A percentile compares a stretch with the other conserved stretches of the same genome.
Evolutionary conservation across 371 early-diverging fungal species (phyloP).

Genomic region (Massospora cicadina): DNA sequence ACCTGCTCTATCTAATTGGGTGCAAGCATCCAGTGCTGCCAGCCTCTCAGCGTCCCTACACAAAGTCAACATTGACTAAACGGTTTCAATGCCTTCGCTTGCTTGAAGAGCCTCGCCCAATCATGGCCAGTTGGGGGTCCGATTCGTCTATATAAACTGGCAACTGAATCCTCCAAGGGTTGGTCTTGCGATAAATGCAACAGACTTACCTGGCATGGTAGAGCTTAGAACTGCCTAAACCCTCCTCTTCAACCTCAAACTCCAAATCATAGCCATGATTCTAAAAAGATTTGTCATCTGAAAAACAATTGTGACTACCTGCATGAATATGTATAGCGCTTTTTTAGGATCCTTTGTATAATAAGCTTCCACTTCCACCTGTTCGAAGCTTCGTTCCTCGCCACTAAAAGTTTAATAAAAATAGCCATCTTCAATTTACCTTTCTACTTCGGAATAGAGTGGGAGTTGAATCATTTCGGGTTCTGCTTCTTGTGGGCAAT

Average conservation of each 20-base stretch:
- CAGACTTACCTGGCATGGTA: background rate
- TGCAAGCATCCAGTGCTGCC: constrained; percentile 9
- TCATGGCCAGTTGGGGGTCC: background rate
- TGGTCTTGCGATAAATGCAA: background rate
- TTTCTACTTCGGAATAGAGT: background rate
- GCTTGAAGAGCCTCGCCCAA: background rate
- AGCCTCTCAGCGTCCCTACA: constrained; percentile 6
- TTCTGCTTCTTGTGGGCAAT: background rate
- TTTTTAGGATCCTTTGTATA: constrained; percentile 8
- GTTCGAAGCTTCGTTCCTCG: background rate
- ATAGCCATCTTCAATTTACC: background rate
- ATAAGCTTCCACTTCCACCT: background rate
- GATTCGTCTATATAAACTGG: background rate
- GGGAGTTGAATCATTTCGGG: background rate
- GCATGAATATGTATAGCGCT: constrained; percentile 1
- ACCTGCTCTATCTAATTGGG: background rate
- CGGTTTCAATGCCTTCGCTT: background rate
- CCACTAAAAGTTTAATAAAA: background rate
- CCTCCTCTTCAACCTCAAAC: constrained; percentile 4
- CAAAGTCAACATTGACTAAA: background rate
- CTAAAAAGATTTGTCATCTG: background rate
- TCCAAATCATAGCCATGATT: background rate
- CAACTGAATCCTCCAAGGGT: background rate
- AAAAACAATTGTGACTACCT: background rate
- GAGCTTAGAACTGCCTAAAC: background rate